phyloP scores from a whole-genome alignment of 2,329 filamentous ascomycete genomes.

The Verticillium klebahnii region DNA sequence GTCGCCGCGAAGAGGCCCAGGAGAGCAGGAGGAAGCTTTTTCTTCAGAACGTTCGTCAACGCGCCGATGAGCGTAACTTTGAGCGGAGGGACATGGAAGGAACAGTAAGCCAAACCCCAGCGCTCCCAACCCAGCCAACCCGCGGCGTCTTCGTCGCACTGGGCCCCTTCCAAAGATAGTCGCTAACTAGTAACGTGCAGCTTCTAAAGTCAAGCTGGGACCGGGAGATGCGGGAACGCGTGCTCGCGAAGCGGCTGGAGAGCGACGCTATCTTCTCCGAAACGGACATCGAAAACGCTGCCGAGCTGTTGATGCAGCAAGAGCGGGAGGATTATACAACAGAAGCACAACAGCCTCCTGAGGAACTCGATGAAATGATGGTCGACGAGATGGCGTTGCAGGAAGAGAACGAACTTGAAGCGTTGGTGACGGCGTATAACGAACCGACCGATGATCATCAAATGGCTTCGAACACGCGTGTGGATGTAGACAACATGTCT shows the following conservation, averaged over 20 bases:
- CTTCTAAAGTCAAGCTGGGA: constrained; percentile 31
- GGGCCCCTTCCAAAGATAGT: neutral
- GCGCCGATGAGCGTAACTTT: constrained; percentile 56
- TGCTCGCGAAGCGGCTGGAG: constrained; percentile 32
- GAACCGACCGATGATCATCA: constrained; percentile 13
- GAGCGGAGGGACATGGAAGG: constrained; percentile 59
- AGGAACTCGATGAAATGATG: constrained; percentile 43
- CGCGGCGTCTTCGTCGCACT: neutral
- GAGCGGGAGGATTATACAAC: constrained; percentile 12
- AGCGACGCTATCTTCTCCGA: constrained; percentile 38
- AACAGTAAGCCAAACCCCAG: constrained; percentile 31
- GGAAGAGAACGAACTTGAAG: constrained; percentile 55
- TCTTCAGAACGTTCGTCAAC: constrained; percentile 60
- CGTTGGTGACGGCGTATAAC: constrained; percentile 46
- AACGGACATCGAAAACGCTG: constrained; percentile 47
- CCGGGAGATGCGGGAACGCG: constrained; percentile 22
- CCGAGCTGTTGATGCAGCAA: constrained; percentile 22
- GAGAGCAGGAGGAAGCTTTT: constrained; percentile 65
- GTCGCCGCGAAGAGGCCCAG: constrained; percentile 55
- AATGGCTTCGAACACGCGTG: constrained; percentile 16
- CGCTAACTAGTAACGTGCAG: constrained; percentile 7
- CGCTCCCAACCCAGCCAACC: neutral
- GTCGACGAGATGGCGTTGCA: constrained; percentile 44
- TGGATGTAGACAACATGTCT: constrained; percentile 30
- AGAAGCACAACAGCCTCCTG: constrained; percentile 9